phyloP scores from a whole-genome alignment of 257 asterid species.

The Galeopsis tetrahit region DNA sequence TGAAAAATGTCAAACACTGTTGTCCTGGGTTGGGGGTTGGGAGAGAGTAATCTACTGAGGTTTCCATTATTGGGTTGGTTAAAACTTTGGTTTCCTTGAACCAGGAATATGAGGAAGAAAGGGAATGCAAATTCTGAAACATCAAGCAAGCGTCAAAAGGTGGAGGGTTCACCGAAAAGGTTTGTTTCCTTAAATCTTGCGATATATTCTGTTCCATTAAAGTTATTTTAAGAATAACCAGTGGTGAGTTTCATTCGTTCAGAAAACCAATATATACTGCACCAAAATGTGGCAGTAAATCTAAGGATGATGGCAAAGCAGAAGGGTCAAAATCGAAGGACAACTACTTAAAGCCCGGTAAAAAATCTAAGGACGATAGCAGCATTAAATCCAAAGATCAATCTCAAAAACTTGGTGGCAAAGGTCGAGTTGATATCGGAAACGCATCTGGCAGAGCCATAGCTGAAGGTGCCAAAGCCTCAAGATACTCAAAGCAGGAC shows the following conservation, averaged over 20 bases:
- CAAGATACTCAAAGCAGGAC: too few relatives aligned
- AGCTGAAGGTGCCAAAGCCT: too few relatives aligned
- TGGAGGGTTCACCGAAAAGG: conserved; percentile 64
- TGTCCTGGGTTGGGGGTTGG: not conserved
- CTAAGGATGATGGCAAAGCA: conserved; percentile 51
- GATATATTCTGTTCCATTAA: not conserved
- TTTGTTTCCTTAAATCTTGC: conserved; percentile 31
- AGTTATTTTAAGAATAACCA: conserved; percentile 28
- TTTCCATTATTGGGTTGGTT: conserved; percentile 25
- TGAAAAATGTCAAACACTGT: not conserved
- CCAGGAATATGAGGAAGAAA: conserved; percentile 68
- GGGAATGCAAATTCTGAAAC: conserved; percentile 47
- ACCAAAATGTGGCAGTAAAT: conserved; percentile 51
- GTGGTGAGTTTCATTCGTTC: conserved; percentile 38
- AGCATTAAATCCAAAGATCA: too few relatives aligned
- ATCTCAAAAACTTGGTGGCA: conserved; percentile 34
- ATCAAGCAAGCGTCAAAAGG: conserved; percentile 53
- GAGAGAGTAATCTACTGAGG: not conserved
- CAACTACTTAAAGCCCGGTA: too few relatives aligned
- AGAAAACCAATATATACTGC: conserved; percentile 56
- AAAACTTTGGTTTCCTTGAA: conserved; percentile 30
- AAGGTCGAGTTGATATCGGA: conserved; percentile 17
- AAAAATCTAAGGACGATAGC: too few relatives aligned
- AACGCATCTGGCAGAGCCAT: too few relatives aligned
- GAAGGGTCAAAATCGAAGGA: not conserved